Percentiles rank a stretch among this genome's conserved stretches.
phyloP scores from a whole-genome alignment of 805 yeast species.

The Saturnispora diversa region DNA sequence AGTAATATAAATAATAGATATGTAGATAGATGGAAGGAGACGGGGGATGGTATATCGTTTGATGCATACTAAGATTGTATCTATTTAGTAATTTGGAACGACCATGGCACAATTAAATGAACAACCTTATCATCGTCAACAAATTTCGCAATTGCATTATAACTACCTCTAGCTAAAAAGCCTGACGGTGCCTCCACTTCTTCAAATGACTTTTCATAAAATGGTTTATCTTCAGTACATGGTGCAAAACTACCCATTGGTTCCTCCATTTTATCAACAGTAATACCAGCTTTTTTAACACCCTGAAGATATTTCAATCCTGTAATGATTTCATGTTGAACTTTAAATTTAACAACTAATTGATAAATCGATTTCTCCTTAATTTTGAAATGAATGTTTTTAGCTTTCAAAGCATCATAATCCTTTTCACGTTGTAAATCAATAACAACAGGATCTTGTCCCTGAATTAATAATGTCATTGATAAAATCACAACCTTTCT shows the following conservation, averaged over 20 bases:
- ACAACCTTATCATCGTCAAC: constrained; percentile 76
- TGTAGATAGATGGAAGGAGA: too few relatives aligned
- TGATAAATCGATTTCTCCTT: constrained; percentile 73
- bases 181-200: constrained; percentile 91
- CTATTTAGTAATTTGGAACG: constrained; percentile 65
- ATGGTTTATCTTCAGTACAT: constrained; percentile 71
- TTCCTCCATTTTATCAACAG: constrained; percentile 79
- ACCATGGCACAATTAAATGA: constrained; percentile 77
- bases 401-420: constrained; percentile 42
- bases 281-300: constrained; percentile 79
- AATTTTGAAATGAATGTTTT: constrained; percentile 59
- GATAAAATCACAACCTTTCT: constrained; percentile 74
- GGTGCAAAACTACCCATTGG: constrained; percentile 91
- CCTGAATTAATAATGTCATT: constrained; percentile 63
- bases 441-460: constrained; percentile 58
- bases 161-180: constrained; percentile 76
- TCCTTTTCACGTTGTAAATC: constrained; percentile 55
- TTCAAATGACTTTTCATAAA: constrained; percentile 58
- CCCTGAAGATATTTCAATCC: constrained; percentile 82
- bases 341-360: constrained; percentile 65
- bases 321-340: constrained; percentile 77
- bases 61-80: too few relatives aligned
- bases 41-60: too few relatives aligned
- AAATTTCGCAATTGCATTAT: constrained; percentile 73
- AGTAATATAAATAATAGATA: not conserved